Conservation (phyloP, 2,329 filamentous ascomycete species). For the Diaporthe citri region DNA sequence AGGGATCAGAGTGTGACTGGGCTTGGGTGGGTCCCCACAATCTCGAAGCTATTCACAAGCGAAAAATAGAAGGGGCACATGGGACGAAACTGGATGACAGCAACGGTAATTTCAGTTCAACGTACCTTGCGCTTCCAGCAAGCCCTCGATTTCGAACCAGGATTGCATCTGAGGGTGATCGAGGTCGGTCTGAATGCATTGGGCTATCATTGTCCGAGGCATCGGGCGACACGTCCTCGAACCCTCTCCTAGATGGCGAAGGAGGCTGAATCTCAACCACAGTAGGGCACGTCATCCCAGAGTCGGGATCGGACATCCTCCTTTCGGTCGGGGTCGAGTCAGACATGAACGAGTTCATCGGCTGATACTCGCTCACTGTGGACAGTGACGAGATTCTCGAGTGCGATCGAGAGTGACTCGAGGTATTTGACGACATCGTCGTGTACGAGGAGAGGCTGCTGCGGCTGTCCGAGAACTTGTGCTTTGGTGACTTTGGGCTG, state of each 20-base stretch:
- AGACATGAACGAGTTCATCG: slow-evolving; percentile 49
- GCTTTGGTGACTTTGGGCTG: slow-evolving; percentile 53
- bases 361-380: slow-evolving; percentile 59
- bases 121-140: slow-evolving; percentile 38
- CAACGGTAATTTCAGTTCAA: not conserved
- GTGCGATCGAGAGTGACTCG: slow-evolving; percentile 58
- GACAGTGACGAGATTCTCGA: slow-evolving; percentile 68
- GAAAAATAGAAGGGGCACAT: slow-evolving; percentile 12
- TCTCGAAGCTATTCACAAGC: slow-evolving; percentile 23
- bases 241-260: slow-evolving; percentile 43
- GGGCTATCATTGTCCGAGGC: slow-evolving; percentile 36
- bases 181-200: slow-evolving; percentile 33
- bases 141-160: slow-evolving; percentile 32
- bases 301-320: slow-evolving; percentile 47
- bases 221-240: slow-evolving; percentile 34
- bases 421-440: slow-evolving; percentile 56
- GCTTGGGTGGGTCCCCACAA: not conserved
- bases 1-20: not conserved
- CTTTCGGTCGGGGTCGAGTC: slow-evolving; percentile 56
- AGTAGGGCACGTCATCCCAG: slow-evolving; percentile 38
- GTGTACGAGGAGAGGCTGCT: slow-evolving; percentile 65
- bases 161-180: slow-evolving; percentile 37
- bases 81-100: not conserved
- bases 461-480: slow-evolving; percentile 64
- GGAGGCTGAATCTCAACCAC: slow-evolving; percentile 42